Evolutionary conservation across 2,329 filamentous ascomycete genomes (phyloP).

Genomic region (Claviceps citrina): DNA sequence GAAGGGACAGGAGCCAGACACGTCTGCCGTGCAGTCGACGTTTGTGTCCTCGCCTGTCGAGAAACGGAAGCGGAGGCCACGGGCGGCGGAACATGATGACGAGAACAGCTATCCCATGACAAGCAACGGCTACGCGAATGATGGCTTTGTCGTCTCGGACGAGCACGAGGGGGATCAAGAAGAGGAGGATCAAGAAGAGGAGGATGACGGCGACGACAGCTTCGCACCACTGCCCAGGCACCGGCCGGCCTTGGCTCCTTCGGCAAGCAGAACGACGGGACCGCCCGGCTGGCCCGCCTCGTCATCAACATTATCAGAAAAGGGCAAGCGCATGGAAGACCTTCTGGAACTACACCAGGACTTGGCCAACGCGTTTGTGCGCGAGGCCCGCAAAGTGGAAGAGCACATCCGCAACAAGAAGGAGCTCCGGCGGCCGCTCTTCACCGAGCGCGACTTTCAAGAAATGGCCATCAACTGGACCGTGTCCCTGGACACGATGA

Average conservation of each 20-base stretch:
- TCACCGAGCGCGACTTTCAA: slow-evolving; percentile 53
- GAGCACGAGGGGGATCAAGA: slow-evolving; percentile 14
- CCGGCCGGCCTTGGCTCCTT: slow-evolving; percentile 23
- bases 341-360: slow-evolving; percentile 46
- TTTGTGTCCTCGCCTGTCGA: slow-evolving; percentile 39
- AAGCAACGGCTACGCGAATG: slow-evolving; percentile 30
- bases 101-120: slow-evolving; percentile 27
- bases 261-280: slow-evolving; percentile 7
- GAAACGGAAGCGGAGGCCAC: slow-evolving; percentile 16
- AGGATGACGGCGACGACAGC: slow-evolving; percentile 26
- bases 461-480: slow-evolving; percentile 62
- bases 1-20: slow-evolving; percentile 18
- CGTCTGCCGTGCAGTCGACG: slow-evolving; percentile 28
- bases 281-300: slow-evolving; percentile 41
- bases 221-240: slow-evolving; percentile 29
- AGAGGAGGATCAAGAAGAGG: slow-evolving; percentile 20
- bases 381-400: slow-evolving; percentile 43
- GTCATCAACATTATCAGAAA: too few relatives aligned
- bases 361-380: slow-evolving; percentile 50
- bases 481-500: slow-evolving; percentile 44
- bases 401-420: slow-evolving; percentile 46
- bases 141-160: slow-evolving; percentile 34
- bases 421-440: slow-evolving; percentile 41
- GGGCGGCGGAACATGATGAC: slow-evolving; percentile 15
- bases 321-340: slow-evolving; percentile 35